These are phyloP conservation scores for Neonectria magnoliae DNA, from an alignment of 2,329 filamentous ascomycete genomes.

Conservation along the genomic window DNA sequence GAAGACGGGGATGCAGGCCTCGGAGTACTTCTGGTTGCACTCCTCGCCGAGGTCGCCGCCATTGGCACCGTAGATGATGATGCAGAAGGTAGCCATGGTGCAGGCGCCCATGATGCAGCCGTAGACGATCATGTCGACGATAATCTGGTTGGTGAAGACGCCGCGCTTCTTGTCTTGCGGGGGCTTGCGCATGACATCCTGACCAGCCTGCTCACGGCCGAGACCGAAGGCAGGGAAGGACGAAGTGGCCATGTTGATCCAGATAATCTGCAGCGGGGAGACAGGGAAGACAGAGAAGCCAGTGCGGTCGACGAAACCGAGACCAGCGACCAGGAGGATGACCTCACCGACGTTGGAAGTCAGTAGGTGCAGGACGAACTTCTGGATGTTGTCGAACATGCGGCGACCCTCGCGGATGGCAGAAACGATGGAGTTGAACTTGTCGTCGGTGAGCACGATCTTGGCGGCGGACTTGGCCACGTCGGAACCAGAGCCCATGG, in stretches of 20 bases:
- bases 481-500: constrained; percentile 89
- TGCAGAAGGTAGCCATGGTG: constrained; percentile 72
- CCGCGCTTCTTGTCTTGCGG: constrained; percentile 75
- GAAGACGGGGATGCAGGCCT: constrained; percentile 70
- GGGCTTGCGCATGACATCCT: constrained; percentile 82
- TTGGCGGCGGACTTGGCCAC: constrained; percentile 85
- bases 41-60: constrained; percentile 64
- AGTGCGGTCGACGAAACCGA: constrained; percentile 79
- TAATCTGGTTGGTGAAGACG: constrained; percentile 81
- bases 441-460: constrained; percentile 88
- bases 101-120: constrained; percentile 80
- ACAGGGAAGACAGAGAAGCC: constrained; percentile 86
- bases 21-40: constrained; percentile 70
- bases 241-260: constrained; percentile 95
- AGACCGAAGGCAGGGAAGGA: constrained; percentile 89
- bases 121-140: constrained; percentile 83
- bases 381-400: constrained; percentile 91
- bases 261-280: constrained; percentile 86
- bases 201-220: constrained; percentile 78
- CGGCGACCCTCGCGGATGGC: constrained; percentile 85
- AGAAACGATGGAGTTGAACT: constrained; percentile 86
- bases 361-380: constrained; percentile 83
- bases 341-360: constrained; percentile 87
- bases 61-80: constrained; percentile 68
- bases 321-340: constrained; percentile 80